Percentiles rank a stretch among this genome's conserved stretches.
Evolutionary conservation across 495 filamentous ascomycete species (phyloP).

Genomic region (Hypoxylon trugodes): DNA sequence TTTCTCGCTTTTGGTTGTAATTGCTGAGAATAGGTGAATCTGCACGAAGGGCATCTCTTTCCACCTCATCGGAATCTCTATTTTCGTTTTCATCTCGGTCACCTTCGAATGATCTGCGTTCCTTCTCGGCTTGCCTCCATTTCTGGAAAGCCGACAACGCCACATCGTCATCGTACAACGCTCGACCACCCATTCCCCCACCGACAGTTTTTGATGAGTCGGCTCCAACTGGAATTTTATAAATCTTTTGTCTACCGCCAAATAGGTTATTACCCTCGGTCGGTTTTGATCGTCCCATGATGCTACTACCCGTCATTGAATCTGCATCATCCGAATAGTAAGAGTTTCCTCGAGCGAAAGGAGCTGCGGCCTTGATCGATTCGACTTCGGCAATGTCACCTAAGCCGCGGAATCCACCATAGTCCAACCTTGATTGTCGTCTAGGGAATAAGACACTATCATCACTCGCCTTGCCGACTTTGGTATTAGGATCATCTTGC

Average conservation of each 20-base stretch:
- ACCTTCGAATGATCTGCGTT: slow-evolving; percentile 57
- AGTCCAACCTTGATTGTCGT: slow-evolving; percentile 73
- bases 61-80: slow-evolving; percentile 37
- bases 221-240: slow-evolving; percentile 76
- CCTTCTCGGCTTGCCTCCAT: slow-evolving; percentile 63
- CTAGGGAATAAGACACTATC: slow-evolving; percentile 90
- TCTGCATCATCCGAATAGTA: slow-evolving; percentile 76
- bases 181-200: slow-evolving; percentile 70
- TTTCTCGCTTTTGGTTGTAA: slow-evolving; percentile 81
- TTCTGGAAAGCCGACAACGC: slow-evolving; percentile 81
- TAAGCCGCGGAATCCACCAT: slow-evolving; percentile 58
- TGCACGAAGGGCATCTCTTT: slow-evolving; percentile 55
- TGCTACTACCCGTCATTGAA: slow-evolving; percentile 60
- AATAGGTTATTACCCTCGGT: slow-evolving; percentile 94
- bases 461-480: slow-evolving; percentile 91
- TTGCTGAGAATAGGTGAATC: slow-evolving; percentile 67
- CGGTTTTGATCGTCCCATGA: slow-evolving; percentile 85
- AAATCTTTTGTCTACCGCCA: slow-evolving; percentile 95
- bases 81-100: slow-evolving; percentile 53
- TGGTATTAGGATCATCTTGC: slow-evolving; percentile 87
- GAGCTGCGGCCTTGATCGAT: slow-evolving; percentile 71
- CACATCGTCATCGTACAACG: slow-evolving; percentile 87
- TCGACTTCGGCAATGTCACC: slow-evolving; percentile 89
- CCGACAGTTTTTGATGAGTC: slow-evolving; percentile 46
- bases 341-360: slow-evolving; percentile 56